Evolutionary conservation across 371 early-diverging fungal species (phyloP), one percentile per base, ranked within the genome.

Genomic region (Rhizopus stolonifer): DNA sequence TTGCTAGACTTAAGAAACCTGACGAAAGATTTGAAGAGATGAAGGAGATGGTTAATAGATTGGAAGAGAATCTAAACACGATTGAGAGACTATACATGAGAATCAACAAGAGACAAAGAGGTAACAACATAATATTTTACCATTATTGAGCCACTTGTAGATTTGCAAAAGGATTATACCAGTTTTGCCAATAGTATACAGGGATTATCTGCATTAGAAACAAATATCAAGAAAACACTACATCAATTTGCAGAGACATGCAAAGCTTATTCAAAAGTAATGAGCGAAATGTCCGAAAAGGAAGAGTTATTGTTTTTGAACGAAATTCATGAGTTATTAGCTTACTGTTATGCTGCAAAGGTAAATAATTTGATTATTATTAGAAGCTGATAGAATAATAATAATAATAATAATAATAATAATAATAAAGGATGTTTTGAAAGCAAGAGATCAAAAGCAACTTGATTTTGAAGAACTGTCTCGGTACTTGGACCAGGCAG

Each of bases 391-490:
- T 13, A n/a, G 21, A 11, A 7, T 26, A 6, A 14, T 47, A 21
- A 14, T 4, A 3, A 25, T 15, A 29, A 11, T 17, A 19, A 15
- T 53, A 38, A 38, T 42, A 22, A n/a, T n/a, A n/a, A n/a, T 7
- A 29, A 29, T 10, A 29, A 29, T 7, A 29, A 7, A 89, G 86
- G 86, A 57, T 67, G 70, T 89, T 18, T 76, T 96, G 25, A 86
- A 85, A 52, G 75, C 83, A 46, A 80, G 96, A n/a, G 96, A 95
- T 70, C 94, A 94, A 65, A 95, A 95, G 69, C 96, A 95, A 70
- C 77, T 94, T 1, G 96, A 96, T 73, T 87, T 84, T 68, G 96
- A 96, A 71, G 95, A 89, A 39, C 74, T 95, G 23, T 81, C 88
- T 1, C 79, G 76, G 36, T 93, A 87, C 56, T 70, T 91, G 40